Conservation (phyloP, 371 early-diverging fungal genomes). For the Mortierella sp. region DNA sequence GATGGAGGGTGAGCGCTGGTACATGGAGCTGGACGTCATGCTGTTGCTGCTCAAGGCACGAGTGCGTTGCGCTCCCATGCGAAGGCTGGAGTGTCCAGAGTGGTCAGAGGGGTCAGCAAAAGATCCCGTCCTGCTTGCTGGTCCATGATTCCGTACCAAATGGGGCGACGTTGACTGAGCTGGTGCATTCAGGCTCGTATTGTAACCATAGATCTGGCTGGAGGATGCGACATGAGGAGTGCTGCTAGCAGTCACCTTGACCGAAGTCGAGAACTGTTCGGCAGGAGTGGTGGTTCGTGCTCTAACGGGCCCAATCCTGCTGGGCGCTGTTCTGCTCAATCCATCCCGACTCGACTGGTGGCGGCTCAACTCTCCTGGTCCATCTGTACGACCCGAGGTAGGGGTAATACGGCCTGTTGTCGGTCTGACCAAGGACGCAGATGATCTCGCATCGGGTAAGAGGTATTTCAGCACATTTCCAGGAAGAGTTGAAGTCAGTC, state of each 20-base stretch:
- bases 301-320: constrained; percentile 49
- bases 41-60: constrained; percentile 39
- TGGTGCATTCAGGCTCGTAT: constrained; percentile 16
- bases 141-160: constrained; percentile 40
- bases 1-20: constrained; percentile 47
- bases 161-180: constrained; percentile 22
- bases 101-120: constrained; percentile 20
- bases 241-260: constrained; percentile 15
- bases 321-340: constrained; percentile 28
- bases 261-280: constrained; percentile 30
- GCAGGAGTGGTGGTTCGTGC: constrained; percentile 32
- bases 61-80: constrained; percentile 32
- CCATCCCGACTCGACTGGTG: constrained; percentile 44
- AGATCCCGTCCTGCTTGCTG: constrained; percentile 32
- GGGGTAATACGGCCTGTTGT: constrained; percentile 7
- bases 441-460: constrained; percentile 37
- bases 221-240: constrained; percentile 18
- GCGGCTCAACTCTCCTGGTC: constrained; percentile 36
- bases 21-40: constrained; percentile 25
- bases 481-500: constrained; percentile 42
- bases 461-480: constrained; percentile 51
- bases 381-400: constrained; percentile 16
- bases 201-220: constrained; percentile 32
- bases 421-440: constrained; percentile 20
- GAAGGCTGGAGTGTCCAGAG: constrained; percentile 15